Base-by-base conservation (phyloP, 805 yeast genomes). In the Tetrapisispora taiwanensis region DNA sequence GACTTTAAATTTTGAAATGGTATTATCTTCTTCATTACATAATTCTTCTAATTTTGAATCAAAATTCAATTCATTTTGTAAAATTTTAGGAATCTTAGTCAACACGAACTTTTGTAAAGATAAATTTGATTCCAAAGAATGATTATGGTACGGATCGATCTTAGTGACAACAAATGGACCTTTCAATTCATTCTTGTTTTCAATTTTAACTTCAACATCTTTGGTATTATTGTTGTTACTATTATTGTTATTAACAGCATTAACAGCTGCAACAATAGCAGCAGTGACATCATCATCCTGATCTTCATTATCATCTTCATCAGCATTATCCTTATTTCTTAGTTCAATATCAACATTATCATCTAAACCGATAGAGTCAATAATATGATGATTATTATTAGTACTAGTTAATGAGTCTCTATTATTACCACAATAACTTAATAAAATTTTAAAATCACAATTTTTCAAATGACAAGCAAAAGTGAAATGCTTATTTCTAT, bases 91-190 rank as follows among this genome's bases (percentile, higher is more conserved):
- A 15, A 61, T 57, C 45, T 62, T 62, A 6, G 62, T 60, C 41
- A 61, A 46, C 4, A 62, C 63, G 37, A 59, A 62, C 44, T 55
- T 58, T 26, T 56, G 55, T 31, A 62, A 41, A 0, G 60, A 38
- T 37, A 62, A 45, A 46, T 62, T 62, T 24, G 60, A 52, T 38
- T 60, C 63, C 35, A 61, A 44, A 8, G 67, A 60, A 41, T 62
- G 67, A 42, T 58, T 59, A 47, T 62, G 67, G 33, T 60, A 60
- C 6, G 65, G 65, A 26, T 60, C 62, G 26, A 61, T 60, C 44
- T 61, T 61, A 3, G 65, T 62, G 12, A 62, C 65, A 15, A 59
- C 54, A 43, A 59, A 62, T 24, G 65, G 65, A 2, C 66, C 66
- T 28, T 30, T 32, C 14, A 37, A 15, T 4, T 36, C 27, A 12